Conservation (phyloP, 306 rosid species). For the Malus fusca region DNA sequence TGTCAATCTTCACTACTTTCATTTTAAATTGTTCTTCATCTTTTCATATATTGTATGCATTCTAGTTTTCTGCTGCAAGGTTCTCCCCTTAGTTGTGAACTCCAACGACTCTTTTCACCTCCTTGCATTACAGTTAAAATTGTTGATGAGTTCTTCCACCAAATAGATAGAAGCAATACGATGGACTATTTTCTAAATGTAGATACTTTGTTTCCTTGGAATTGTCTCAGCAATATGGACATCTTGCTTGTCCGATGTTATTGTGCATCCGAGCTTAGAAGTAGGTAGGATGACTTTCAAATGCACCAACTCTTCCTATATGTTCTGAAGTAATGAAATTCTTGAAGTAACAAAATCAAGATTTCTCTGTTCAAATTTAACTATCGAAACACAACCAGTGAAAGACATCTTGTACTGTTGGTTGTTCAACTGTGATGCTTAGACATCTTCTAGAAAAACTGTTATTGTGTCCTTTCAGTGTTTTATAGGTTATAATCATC, state of each 20-base stretch:
- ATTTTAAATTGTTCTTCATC: not conserved
- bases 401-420: not conserved
- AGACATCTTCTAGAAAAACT: not conserved
- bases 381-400: not conserved
- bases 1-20: not conserved
- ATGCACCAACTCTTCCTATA: not conserved
- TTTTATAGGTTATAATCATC: not conserved
- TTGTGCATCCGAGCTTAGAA: too few relatives aligned
- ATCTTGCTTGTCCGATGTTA: not conserved
- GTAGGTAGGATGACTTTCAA: not conserved
- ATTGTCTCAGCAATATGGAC: not conserved
- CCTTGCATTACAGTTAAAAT: not conserved
- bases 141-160: not conserved
- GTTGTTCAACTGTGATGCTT: not conserved
- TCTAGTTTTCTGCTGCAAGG: not conserved
- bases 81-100: not conserved
- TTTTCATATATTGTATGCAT: not conserved
- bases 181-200: not conserved
- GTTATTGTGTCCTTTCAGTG: not conserved
- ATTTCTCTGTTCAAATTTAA: not conserved
- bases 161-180: not conserved
- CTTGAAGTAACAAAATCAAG: not conserved
- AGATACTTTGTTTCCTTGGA: not conserved
- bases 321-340: not conserved
- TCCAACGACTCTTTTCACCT: not conserved